Evolutionary conservation across 2,329 filamentous ascomycete species (phyloP), one percentile per base, ranked within the genome.

Genomic region (Penicillium capsulatum): DNA sequence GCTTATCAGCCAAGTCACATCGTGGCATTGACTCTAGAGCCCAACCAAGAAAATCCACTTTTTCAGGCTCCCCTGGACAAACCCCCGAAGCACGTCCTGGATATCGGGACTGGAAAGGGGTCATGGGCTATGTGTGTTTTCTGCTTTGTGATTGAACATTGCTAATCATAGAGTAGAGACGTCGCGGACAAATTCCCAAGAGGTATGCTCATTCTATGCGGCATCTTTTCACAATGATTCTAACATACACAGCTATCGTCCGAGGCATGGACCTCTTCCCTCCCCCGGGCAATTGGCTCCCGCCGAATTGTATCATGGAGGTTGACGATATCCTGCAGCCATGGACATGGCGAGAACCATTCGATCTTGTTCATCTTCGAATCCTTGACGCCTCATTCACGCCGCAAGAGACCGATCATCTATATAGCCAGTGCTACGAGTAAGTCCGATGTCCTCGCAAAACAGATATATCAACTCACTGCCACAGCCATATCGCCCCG

Each of bases 271-370:
- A 56, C 31, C 48, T 56, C 11, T 55, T 49, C 13, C 44, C 44
- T 2, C 41, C 44, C 7, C 44, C 44, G 3, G 34, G 31, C 7
- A 39, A 27, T 7, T 57, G 51, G 51, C 29, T 51, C 11, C 50
- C 53, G n/a, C 52, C 55, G 17, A 58, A 58, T 35, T 54, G 45
- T 31, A 34, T 45, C 17, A 44, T 57, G 27, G 53, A 54, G 32
- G 44, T 57, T 14, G 47, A 54, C 17, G 51, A 57, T 34, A 36
- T 44, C 8, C 44, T 51, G 26, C 34, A 44, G 16, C 19, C 40
- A 8, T 55, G 53, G 53, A 50, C 44, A 1, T 50, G 42, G 38
- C 22, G 32, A 3, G 34, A 51, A 13, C 39, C 37, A 8, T 54
- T 55, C 36, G 51, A 53, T 34, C 34, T 51, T 11, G 42, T 54